A percentile compares a stretch with the other conserved stretches of the same genome.
These are phyloP conservation scores for Cokeromyces recurvatus DNA, from an alignment of 371 early-diverging fungal species.

Conservation along the genomic window DNA sequence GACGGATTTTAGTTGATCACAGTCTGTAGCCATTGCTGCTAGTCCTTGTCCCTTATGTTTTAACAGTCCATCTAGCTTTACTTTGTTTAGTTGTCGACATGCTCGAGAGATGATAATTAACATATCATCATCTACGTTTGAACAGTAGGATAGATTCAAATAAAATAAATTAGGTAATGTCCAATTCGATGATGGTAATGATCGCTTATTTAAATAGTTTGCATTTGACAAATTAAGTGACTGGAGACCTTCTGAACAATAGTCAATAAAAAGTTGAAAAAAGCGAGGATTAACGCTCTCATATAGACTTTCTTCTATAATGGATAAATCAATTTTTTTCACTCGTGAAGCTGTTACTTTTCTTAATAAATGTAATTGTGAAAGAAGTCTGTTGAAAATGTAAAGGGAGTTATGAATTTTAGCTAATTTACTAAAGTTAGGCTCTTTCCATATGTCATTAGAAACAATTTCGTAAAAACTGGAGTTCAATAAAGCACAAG, in stretches of 20 bases:
- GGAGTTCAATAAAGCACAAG: not conserved
- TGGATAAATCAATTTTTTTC: slow-evolving; percentile 14
- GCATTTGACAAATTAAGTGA: slow-evolving; percentile 16
- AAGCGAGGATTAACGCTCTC: slow-evolving; percentile 24
- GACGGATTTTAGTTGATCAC: slow-evolving; percentile 17
- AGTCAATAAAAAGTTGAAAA: slow-evolving; percentile 14
- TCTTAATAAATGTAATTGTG: not conserved
- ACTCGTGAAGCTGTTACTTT: slow-evolving; percentile 9
- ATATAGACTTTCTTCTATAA: slow-evolving; percentile 27
- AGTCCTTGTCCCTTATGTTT: slow-evolving; percentile 22
- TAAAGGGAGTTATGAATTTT: slow-evolving; percentile 17
- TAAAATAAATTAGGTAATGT: slow-evolving; percentile 8
- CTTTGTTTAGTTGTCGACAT: slow-evolving; percentile 12
- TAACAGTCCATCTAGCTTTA: slow-evolving; percentile 16
- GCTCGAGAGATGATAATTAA: slow-evolving; percentile 22
- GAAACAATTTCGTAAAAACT: not conserved
- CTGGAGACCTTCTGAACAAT: no score
- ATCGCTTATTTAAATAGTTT: slow-evolving; percentile 10
- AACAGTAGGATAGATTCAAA: slow-evolving; percentile 26
- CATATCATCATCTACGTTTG: slow-evolving; percentile 25
- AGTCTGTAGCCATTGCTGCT: slow-evolving; percentile 26
- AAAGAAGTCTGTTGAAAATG: slow-evolving; percentile 23
- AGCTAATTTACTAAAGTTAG: slow-evolving; percentile 3
- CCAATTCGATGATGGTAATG: slow-evolving; percentile 13
- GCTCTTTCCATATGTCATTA: not conserved